These are phyloP conservation scores for Chaetomium tenue DNA, from an alignment of 495 filamentous ascomycete genomes.

Conservation along the genomic window DNA sequence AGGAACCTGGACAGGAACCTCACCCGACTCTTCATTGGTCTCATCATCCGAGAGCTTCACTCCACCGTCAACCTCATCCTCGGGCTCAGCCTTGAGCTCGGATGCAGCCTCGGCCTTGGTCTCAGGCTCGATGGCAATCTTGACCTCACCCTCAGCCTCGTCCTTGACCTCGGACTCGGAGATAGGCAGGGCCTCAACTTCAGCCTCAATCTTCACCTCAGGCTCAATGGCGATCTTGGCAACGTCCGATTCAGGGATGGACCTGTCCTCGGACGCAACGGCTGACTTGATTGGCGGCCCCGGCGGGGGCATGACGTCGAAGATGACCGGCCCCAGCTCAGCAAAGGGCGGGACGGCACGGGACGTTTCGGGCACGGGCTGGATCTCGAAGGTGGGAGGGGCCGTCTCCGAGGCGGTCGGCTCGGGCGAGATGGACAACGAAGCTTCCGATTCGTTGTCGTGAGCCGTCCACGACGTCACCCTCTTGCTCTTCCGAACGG, in stretches of 20 bases:
- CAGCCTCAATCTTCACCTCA: constrained; percentile 1
- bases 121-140: constrained; percentile 5
- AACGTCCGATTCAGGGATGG: background rate
- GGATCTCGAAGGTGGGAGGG: constrained; percentile 1
- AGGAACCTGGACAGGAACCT: background rate
- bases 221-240: background rate
- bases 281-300: background rate
- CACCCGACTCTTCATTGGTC: background rate
- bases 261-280: background rate
- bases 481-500: constrained; percentile 20
- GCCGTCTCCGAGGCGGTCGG: constrained; percentile 3
- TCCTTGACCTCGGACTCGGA: background rate
- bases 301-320: constrained; percentile 18
- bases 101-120: background rate
- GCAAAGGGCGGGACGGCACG: background rate
- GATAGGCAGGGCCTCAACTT: constrained; percentile 18
- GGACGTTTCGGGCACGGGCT: constrained; percentile 16
- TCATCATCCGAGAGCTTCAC: too few relatives aligned
- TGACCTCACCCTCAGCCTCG: too few relatives aligned
- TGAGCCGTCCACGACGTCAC: constrained; percentile 25
- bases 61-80: too few relatives aligned
- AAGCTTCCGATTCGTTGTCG: constrained; percentile 19
- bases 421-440: constrained; percentile 13
- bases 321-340: constrained; percentile 12
- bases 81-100: constrained; percentile 14